phyloP scores from a whole-genome alignment of 2,329 filamentous ascomycete genomes.

The Phoma sp. region DNA sequence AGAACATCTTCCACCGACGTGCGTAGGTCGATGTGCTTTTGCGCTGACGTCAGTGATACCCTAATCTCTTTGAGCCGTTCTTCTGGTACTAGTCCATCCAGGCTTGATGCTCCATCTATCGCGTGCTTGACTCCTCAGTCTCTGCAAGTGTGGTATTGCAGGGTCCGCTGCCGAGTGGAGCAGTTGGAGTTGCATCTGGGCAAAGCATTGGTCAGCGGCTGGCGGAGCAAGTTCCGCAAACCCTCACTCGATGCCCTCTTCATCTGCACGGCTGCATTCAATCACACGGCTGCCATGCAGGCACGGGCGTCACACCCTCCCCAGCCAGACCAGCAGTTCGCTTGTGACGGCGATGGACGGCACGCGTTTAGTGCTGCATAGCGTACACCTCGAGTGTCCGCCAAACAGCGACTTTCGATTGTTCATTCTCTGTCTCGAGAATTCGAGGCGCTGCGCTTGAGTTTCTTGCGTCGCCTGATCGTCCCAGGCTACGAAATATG shows the following conservation, averaged over 20 bases:
- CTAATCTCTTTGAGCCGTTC: neutral
- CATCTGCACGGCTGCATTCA: neutral
- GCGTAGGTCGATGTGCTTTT: neutral
- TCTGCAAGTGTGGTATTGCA: neutral
- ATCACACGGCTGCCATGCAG: neutral
- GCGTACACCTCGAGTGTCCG: neutral
- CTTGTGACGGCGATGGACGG: conserved; percentile 4
- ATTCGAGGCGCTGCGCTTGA: neutral
- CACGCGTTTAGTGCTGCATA: neutral
- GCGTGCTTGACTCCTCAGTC: neutral
- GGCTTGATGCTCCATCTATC: neutral
- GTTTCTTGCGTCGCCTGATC: conserved; percentile 5
- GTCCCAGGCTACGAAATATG: conserved; percentile 12
- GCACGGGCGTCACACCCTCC: conserved; percentile 4
- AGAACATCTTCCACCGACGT: neutral
- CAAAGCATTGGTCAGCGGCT: neutral
- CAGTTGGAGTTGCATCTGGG: neutral
- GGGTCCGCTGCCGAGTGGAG: neutral
- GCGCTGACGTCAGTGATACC: neutral
- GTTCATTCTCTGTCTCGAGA: neutral
- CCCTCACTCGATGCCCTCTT: conserved; percentile 1
- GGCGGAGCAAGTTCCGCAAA: conserved; percentile 2
- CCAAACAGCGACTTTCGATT: conserved; percentile 1
- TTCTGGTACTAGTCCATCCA: neutral
- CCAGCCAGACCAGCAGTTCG: conserved; percentile 6